Percentiles rank a stretch among this genome's conserved stretches.
Evolutionary conservation across 1,139 yeast genomes (phyloP).

Genomic region (Scheffersomyces stambukii): DNA sequence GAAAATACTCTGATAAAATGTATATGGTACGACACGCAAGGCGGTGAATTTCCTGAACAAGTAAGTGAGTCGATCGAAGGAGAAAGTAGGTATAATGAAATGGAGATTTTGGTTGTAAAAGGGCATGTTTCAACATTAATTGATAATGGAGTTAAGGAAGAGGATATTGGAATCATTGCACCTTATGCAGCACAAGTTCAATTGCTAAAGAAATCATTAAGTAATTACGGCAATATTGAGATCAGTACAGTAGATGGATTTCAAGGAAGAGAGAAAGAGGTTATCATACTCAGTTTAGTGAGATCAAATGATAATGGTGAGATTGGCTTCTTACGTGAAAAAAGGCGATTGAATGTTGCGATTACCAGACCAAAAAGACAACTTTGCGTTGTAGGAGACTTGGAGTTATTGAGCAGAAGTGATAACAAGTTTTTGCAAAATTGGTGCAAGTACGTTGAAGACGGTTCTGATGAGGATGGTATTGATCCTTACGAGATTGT

Average conservation of each 20-base stretch:
- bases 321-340: conserved; percentile 74
- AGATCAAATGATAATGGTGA: conserved; percentile 48
- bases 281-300: conserved; percentile 54
- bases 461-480: conserved; percentile 14
- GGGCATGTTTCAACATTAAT: conserved; percentile 53
- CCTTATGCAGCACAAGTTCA: conserved; percentile 89
- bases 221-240: conserved; percentile 22
- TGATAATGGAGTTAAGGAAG: conserved; percentile 41
- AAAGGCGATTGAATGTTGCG: conserved; percentile 78
- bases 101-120: conserved; percentile 61
- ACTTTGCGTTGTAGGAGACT: conserved; percentile 80
- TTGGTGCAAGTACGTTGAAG: conserved; percentile 75
- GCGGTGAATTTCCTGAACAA: conserved; percentile 73
- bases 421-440: conserved; percentile 46
- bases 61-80: conserved; percentile 38
- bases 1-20: conserved; percentile 31
- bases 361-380: conserved; percentile 89
- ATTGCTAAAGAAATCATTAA: conserved; percentile 39
- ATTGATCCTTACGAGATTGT: conserved; percentile 44
- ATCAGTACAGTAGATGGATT: conserved; percentile 46
- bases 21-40: conserved; percentile 90
- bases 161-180: conserved; percentile 74
- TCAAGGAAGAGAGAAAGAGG: conserved; percentile 71
- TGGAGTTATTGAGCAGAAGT: conserved; percentile 52
- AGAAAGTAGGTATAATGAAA: conserved; percentile 64